Conservation (phyloP, 768 basidiomycete species). For the Pulveroboletus sp. region DNA sequence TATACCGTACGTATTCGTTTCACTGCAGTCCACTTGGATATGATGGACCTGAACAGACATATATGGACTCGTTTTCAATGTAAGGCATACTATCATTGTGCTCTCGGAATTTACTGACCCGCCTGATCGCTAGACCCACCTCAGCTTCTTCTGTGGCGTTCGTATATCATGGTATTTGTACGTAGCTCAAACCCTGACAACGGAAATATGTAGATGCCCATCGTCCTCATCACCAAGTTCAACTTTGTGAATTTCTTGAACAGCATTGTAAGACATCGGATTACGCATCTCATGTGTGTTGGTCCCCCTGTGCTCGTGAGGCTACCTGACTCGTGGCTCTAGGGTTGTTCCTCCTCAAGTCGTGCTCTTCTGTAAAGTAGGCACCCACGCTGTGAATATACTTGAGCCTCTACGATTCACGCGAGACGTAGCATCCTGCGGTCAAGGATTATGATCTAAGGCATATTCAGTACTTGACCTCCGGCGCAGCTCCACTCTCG, state of each 20-base stretch:
- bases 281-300: slow-evolving; percentile 43
- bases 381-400: neutral
- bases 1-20: slow-evolving; percentile 48
- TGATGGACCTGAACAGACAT: slow-evolving; percentile 42
- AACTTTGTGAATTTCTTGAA: slow-evolving; percentile 42
- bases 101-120: neutral
- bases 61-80: slow-evolving; percentile 61
- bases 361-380: slow-evolving; percentile 48
- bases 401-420: neutral
- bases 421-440: slow-evolving; percentile 33
- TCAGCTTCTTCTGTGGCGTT: slow-evolving; percentile 52
- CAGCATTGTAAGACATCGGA: slow-evolving; percentile 41
- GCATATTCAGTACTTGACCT: slow-evolving; percentile 36
- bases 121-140: slow-evolving; percentile 50
- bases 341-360: slow-evolving; percentile 48
- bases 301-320: too few species aligned
- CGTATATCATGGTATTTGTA: slow-evolving; percentile 17
- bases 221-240: slow-evolving; percentile 46
- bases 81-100: slow-evolving; percentile 22
- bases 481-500: slow-evolving; percentile 59
- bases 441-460: slow-evolving; percentile 38
- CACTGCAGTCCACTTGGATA: neutral
- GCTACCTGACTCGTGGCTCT: neutral
- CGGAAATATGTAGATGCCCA: slow-evolving; percentile 43
- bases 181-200: slow-evolving; percentile 4